Evolutionary conservation across 2,329 filamentous ascomycete species (phyloP).

Genomic region (Calonectria multiphialidica): DNA sequence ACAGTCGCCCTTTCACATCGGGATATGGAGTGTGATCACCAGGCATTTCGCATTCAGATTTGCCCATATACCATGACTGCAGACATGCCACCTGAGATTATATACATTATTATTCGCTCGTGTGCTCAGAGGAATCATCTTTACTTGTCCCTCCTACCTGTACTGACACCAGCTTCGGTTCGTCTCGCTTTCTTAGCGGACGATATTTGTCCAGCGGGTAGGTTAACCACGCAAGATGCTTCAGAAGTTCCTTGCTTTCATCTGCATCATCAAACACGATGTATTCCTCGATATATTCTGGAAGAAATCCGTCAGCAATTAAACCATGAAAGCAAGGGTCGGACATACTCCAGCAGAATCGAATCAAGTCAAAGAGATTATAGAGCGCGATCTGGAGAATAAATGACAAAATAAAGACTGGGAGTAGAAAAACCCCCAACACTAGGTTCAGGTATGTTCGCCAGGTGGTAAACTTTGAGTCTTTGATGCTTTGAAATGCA

Average conservation of each 20-base stretch:
- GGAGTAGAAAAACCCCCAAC: neutral
- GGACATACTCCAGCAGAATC: neutral
- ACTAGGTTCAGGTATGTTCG: neutral
- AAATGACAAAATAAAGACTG: neutral
- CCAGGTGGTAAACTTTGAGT: neutral
- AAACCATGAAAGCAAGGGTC: no score
- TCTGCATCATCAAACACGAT: neutral
- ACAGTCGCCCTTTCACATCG: no score
- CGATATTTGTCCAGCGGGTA: neutral
- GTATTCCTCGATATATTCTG: neutral
- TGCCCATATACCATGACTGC: no score
- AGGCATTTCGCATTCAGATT: no score
- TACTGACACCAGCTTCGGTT: neutral
- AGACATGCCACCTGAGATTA: no score
- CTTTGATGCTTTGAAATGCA: neutral
- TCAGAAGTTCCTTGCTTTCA: neutral
- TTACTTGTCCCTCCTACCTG: no score
- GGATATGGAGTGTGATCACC: no score
- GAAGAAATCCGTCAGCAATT: neutral
- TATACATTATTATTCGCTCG: neutral
- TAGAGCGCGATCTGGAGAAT: neutral
- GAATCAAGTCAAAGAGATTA: neutral
- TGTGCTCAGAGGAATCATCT: neutral
- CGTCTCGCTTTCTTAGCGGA: neutral
- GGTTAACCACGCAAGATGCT: neutral